Evolutionary conservation across 2,329 filamentous ascomycete species (phyloP).

Genomic region (Paradendryphiella salina): DNA sequence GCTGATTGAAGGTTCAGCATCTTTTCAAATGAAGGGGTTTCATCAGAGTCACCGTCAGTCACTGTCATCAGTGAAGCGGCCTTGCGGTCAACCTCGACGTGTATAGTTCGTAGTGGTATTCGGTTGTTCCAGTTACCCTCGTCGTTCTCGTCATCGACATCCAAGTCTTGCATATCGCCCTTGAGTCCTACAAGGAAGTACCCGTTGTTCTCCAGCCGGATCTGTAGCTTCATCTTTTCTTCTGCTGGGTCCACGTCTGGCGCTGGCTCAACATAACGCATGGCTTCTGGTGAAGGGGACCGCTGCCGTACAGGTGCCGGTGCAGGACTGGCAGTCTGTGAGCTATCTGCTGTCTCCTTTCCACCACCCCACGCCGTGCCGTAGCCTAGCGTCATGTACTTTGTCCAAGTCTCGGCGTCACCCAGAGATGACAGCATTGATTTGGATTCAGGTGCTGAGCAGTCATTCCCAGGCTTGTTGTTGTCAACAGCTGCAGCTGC

Average conservation of each 20-base stretch:
- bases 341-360: constrained; percentile 19
- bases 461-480: constrained; percentile 15
- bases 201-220: constrained; percentile 51
- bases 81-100: constrained; percentile 63
- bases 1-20: constrained; percentile 16
- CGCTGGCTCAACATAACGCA: constrained; percentile 44
- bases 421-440: constrained; percentile 45
- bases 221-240: constrained; percentile 62
- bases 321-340: not conserved
- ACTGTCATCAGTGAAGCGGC: constrained; percentile 9
- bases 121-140: constrained; percentile 50
- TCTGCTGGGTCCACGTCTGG: constrained; percentile 56
- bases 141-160: constrained; percentile 51
- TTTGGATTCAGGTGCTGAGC: constrained; percentile 21
- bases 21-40: constrained; percentile 27
- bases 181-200: constrained; percentile 70
- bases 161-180: constrained; percentile 62
- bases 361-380: constrained; percentile 45
- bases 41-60: constrained; percentile 23
- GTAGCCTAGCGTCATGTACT: constrained; percentile 57
- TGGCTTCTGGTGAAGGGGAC: constrained; percentile 28
- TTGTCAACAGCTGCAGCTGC: constrained; percentile 47
- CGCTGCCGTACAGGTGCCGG: constrained; percentile 5
- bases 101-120: constrained; percentile 66
- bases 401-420: constrained; percentile 55